These are phyloP conservation scores for Xylariaceae sp. DNA, from an alignment of 2,329 filamentous ascomycete species.

Conservation along the genomic window DNA sequence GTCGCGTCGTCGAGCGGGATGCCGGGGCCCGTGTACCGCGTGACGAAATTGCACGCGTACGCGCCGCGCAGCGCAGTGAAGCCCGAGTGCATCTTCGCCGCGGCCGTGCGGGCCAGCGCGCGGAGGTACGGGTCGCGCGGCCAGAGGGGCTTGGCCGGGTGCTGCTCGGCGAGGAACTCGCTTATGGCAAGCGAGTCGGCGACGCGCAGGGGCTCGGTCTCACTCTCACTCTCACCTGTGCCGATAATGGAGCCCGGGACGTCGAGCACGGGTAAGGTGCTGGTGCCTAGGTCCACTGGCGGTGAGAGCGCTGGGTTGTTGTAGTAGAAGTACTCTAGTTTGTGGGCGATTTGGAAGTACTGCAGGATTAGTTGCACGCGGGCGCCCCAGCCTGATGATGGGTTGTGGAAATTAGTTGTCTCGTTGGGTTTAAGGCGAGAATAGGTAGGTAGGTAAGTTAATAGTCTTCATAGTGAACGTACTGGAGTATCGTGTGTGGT, in stretches of 20 bases:
- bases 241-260: constrained; percentile 45
- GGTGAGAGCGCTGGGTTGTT: constrained; percentile 33
- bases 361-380: constrained; percentile 47
- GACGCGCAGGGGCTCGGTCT: constrained; percentile 44
- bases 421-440: too few relatives aligned
- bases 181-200: constrained; percentile 57
- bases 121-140: constrained; percentile 48
- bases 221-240: constrained; percentile 35
- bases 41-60: constrained; percentile 51
- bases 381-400: constrained; percentile 37
- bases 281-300: constrained; percentile 47
- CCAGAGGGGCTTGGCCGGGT: constrained; percentile 49
- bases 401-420: neutral
- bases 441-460: neutral
- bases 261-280: constrained; percentile 50
- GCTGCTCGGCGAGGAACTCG: constrained; percentile 54
- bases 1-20: constrained; percentile 32
- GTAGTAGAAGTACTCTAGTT: constrained; percentile 48
- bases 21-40: constrained; percentile 33
- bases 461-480: too few relatives aligned
- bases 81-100: constrained; percentile 55
- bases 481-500: constrained; percentile 37
- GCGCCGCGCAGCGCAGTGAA: constrained; percentile 51
- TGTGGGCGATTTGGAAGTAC: constrained; percentile 51
- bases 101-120: constrained; percentile 52